phyloP scores from a whole-genome alignment of 2,329 filamentous ascomycete species.

The Fusarium kyushuense region DNA sequence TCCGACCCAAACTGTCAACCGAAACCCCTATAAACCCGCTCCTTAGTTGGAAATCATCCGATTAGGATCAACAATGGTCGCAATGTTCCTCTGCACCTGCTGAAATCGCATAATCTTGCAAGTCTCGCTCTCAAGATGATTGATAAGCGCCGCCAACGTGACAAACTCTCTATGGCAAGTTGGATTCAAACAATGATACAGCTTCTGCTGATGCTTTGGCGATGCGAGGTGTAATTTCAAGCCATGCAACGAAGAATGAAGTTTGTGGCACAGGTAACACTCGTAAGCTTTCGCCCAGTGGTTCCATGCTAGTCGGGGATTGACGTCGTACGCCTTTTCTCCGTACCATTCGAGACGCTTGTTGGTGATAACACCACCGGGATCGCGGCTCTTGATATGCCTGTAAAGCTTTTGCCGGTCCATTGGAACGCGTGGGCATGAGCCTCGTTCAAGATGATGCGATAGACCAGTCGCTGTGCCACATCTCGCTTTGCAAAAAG shows the following conservation, averaged over 20 bases:
- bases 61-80: slow-evolving; percentile 27
- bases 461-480: slow-evolving; percentile 65
- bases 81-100: slow-evolving; percentile 51
- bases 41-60: slow-evolving; percentile 12
- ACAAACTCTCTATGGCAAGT: slow-evolving; percentile 55
- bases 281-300: slow-evolving; percentile 42
- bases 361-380: slow-evolving; percentile 62
- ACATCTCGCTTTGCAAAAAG: slow-evolving; percentile 63
- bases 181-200: slow-evolving; percentile 57
- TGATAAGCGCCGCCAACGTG: slow-evolving; percentile 55
- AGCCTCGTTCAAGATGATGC: slow-evolving; percentile 68
- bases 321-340: slow-evolving; percentile 52
- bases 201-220: slow-evolving; percentile 52
- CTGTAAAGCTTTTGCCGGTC: slow-evolving; percentile 64
- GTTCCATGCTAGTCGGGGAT: slow-evolving; percentile 59
- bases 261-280: slow-evolving; percentile 60
- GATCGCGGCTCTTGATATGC: slow-evolving; percentile 61
- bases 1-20: too few relatives aligned
- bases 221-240: slow-evolving; percentile 68
- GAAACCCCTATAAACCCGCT: neutral
- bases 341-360: slow-evolving; percentile 61
- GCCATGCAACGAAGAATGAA: slow-evolving; percentile 51
- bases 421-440: slow-evolving; percentile 61
- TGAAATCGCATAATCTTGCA: slow-evolving; percentile 56
- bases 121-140: slow-evolving; percentile 60